A percentile compares a stretch with the other conserved stretches of the same genome.
phyloP scores from a whole-genome alignment of 2,329 filamentous ascomycete species.

The Endocalyx cinctus region DNA sequence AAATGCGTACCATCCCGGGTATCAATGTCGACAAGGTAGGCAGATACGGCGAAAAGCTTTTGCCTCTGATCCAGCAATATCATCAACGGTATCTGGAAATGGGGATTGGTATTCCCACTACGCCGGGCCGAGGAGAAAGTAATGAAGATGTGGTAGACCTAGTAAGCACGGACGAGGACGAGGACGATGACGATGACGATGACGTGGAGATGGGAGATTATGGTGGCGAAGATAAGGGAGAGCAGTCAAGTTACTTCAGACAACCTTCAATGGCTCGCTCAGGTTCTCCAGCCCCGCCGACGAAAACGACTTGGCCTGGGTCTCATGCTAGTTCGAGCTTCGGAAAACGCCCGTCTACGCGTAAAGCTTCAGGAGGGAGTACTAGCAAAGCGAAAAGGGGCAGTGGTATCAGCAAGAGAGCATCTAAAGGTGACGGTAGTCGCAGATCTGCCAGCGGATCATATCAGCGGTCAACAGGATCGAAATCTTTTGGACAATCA shows the following conservation, averaged over 20 bases:
- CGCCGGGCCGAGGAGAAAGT: conserved; percentile 8
- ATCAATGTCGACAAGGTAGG: conserved; percentile 60
- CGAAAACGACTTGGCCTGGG: conserved; percentile 15
- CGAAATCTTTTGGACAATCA: no score
- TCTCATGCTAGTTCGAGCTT: no score
- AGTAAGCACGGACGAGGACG: conserved; percentile 34
- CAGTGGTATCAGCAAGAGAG: conserved; percentile 7
- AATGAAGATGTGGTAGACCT: conserved; percentile 50
- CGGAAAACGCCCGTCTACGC: no score
- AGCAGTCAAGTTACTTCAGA: conserved; percentile 47
- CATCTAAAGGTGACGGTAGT: conserved; percentile 5
- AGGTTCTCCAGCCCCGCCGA: conserved; percentile 14
- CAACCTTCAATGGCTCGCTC: conserved; percentile 17
- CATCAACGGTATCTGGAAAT: conserved; percentile 45
- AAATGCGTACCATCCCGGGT: conserved; percentile 60
- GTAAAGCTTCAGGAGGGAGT: no score
- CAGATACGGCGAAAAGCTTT: conserved; percentile 56
- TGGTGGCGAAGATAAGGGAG: conserved; percentile 15
- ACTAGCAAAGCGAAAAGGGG: conserved; percentile 10
- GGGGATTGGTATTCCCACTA: conserved; percentile 30
- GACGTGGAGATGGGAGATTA: conserved; percentile 15
- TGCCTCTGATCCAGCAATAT: conserved; percentile 51
- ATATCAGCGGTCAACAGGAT: no score
- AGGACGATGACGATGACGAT: conserved; percentile 15
- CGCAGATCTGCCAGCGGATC: no score